phyloP scores from a whole-genome alignment of 805 yeast species.

The Candida krabiensis region DNA sequence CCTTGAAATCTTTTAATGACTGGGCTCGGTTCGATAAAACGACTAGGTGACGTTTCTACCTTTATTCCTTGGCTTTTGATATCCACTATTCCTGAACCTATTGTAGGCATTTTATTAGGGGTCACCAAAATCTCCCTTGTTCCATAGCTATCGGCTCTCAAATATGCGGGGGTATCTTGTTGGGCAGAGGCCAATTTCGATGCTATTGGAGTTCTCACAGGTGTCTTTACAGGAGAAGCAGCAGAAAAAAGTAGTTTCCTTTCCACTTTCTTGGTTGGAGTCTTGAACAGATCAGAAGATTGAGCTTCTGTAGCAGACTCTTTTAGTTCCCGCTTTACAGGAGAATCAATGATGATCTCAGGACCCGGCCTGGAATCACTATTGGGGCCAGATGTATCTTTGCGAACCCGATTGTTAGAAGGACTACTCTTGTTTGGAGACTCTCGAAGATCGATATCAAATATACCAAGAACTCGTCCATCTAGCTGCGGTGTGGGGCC shows the following conservation, averaged over 20 bases:
- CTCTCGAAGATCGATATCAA: slow-evolving; percentile 47
- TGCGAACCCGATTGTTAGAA: neutral
- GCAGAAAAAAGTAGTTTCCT: slow-evolving; percentile 19
- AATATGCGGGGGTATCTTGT: slow-evolving; percentile 26
- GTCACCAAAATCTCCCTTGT: too few relatives aligned
- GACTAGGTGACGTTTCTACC: slow-evolving; percentile 14
- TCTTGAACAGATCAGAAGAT: slow-evolving; percentile 24
- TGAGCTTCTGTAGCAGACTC: neutral
- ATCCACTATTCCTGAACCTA: neutral
- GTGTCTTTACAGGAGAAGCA: slow-evolving; percentile 14
- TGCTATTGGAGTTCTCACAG: slow-evolving; percentile 16
- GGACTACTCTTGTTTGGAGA: slow-evolving; percentile 18
- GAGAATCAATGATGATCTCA: slow-evolving; percentile 7
- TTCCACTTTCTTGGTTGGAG: slow-evolving; percentile 29
- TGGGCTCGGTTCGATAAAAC: slow-evolving; percentile 32
- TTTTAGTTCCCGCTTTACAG: slow-evolving; percentile 3
- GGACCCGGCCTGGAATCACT: neutral
- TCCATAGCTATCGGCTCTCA: slow-evolving; percentile 11
- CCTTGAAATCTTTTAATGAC: slow-evolving; percentile 23
- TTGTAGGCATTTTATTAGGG: slow-evolving; percentile 9
- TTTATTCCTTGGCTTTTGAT: neutral
- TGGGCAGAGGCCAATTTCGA: neutral
- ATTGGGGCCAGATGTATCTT: neutral
- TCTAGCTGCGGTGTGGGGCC: slow-evolving; percentile 89
- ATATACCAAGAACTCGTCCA: slow-evolving; percentile 72